Evolutionary conservation across 441 rosid genomes (phyloP).

Genomic region (Croton laevigatus): DNA sequence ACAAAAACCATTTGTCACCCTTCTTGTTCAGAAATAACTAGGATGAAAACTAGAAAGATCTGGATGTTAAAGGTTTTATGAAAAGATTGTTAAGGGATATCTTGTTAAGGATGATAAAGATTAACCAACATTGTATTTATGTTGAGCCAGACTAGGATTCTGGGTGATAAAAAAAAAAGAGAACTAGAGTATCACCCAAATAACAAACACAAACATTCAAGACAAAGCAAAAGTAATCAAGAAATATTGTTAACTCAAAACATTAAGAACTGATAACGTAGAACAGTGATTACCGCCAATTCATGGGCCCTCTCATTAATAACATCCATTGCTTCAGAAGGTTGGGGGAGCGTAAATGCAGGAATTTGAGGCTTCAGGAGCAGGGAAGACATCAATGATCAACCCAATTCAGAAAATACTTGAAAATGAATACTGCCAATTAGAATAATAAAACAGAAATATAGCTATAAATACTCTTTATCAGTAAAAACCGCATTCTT

Average conservation of each 20-base stretch:
- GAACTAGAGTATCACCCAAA: neutral
- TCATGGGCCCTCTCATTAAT: conserved; percentile 54
- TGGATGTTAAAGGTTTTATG: neutral
- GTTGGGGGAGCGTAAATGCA: conserved; percentile 79
- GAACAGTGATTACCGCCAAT: conserved; percentile 42
- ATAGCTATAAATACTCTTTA: conserved; percentile 22
- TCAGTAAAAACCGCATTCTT: conserved; percentile 17
- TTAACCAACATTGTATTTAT: conserved; percentile 1
- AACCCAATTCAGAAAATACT: conserved; percentile 47
- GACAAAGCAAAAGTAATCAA: neutral
- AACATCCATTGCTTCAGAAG: conserved; percentile 80
- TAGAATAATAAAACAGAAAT: conserved; percentile 27
- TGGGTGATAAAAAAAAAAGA: neutral
- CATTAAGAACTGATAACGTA: neutral
- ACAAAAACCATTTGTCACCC: neutral
- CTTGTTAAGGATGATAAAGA: neutral
- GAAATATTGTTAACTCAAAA: neutral
- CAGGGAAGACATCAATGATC: conserved; percentile 51
- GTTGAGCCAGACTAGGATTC: conserved; percentile 3
- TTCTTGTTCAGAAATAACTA: neutral
- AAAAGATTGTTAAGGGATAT: neutral
- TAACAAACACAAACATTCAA: neutral
- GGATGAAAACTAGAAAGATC: neutral
- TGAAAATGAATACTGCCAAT: conserved; percentile 37
- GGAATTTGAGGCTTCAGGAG: conserved; percentile 82